Evolutionary conservation across 257 asterid genomes (phyloP).

Genomic region (Penstemon eatonii): DNA sequence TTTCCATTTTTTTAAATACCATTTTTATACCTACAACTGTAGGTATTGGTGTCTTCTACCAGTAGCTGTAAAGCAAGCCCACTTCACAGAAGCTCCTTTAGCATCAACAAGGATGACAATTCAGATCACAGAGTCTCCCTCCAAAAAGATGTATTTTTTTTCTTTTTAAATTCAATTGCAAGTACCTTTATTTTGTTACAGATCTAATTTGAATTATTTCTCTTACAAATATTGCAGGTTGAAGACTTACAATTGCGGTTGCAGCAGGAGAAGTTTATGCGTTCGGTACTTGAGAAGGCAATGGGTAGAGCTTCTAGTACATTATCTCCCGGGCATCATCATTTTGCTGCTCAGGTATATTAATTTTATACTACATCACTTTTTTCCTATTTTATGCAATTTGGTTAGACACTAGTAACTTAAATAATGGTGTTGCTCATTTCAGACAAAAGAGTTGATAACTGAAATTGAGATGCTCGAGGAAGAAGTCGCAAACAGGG

Average conservation of each 20-base stretch:
- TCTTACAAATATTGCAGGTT: conserved; percentile 38
- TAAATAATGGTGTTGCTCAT: conserved; percentile 10
- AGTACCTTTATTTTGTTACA: neutral
- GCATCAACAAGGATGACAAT: conserved; percentile 32
- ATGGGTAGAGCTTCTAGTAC: conserved; percentile 72
- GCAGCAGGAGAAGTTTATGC: conserved; percentile 63
- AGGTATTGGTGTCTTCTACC: conserved; percentile 39
- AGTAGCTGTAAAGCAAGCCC: conserved; percentile 45
- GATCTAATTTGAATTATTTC: conserved; percentile 8
- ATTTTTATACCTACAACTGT: conserved; percentile 17
- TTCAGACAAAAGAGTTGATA: conserved; percentile 58
- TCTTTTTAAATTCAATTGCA: neutral
- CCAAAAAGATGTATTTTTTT: conserved; percentile 51
- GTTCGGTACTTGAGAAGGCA: conserved; percentile 62
- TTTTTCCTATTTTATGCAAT: neutral
- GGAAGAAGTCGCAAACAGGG: conserved; percentile 63
- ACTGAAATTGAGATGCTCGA: conserved; percentile 61
- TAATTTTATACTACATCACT: neutral
- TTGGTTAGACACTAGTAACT: neutral
- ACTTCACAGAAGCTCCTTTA: conserved; percentile 29
- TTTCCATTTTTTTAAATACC: neutral
- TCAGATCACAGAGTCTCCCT: conserved; percentile 47
- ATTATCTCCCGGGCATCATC: conserved; percentile 62
- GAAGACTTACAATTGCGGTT: conserved; percentile 52
- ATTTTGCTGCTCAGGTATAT: conserved; percentile 54